Percentiles rank a stretch among this genome's conserved stretches.
Evolutionary conservation across 1,284 basidiomycete genomes (phyloP).

Genomic region (Puccinia brachypodii): DNA sequence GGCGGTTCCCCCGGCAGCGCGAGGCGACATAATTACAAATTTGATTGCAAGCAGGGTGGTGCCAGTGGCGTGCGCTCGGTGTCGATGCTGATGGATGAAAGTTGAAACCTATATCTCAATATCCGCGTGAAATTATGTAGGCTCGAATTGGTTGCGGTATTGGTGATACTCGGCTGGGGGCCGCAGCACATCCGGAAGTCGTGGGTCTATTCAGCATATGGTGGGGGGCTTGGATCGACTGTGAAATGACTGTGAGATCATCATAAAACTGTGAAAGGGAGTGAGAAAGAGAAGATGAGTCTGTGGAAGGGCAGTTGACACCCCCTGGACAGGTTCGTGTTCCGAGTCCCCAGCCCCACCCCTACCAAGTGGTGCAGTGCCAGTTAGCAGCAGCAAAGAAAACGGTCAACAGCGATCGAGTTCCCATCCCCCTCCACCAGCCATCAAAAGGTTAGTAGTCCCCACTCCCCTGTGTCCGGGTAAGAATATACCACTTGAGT

Average conservation of each 20-base stretch:
- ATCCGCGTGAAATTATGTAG: too few species aligned
- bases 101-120: slow-evolving; percentile 13
- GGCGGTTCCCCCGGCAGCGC: too few species aligned
- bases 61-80: too few species aligned
- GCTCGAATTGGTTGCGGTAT: slow-evolving; percentile 1
- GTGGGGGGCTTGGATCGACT: not conserved
- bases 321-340: not conserved
- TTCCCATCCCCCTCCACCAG: not conserved
- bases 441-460: not conserved
- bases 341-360: not conserved
- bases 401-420: slow-evolving; percentile 11
- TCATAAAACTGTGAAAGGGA: too few species aligned
- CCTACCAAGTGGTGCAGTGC: not conserved
- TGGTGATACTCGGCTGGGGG: slow-evolving; percentile 12
- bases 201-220: too few species aligned
- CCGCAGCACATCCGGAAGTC: not conserved
- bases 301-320: not conserved
- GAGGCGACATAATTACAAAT: too few species aligned
- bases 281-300: not conserved
- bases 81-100: too few species aligned
- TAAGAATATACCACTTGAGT: not conserved
- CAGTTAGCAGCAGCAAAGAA: not conserved
- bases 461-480: too few species aligned
- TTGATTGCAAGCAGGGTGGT: too few species aligned
- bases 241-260: slow-evolving; percentile 1